Evolutionary conservation across 75 land plant species (phyloP).

Genomic region (Azolla pinnata): DNA sequence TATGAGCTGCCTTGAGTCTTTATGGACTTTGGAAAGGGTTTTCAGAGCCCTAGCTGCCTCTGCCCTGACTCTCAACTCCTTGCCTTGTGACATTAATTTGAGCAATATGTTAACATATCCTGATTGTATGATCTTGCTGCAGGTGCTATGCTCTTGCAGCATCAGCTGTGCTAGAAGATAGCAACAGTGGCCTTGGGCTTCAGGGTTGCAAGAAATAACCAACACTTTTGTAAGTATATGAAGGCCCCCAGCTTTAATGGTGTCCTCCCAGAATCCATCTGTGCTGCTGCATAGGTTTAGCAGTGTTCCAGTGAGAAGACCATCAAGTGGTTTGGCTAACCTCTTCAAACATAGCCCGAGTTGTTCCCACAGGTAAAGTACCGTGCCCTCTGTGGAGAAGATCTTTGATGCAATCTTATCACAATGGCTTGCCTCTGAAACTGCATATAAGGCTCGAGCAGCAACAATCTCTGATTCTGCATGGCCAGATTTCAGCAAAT

Average conservation of each 20-base stretch:
- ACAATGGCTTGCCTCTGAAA: slow-evolving; percentile 28
- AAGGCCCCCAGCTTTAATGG: slow-evolving; percentile 33
- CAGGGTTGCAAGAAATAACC: slow-evolving; percentile 15
- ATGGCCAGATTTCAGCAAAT: slow-evolving; percentile 21
- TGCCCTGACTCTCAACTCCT: slow-evolving; percentile 37
- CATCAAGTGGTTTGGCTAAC: slow-evolving; percentile 22
- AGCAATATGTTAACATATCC: slow-evolving; percentile 25
- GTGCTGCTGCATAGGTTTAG: slow-evolving; percentile 33
- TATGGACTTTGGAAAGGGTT: slow-evolving; percentile 19
- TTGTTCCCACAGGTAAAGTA: slow-evolving; percentile 35
- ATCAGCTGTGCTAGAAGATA: slow-evolving; percentile 37
- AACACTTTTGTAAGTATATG: slow-evolving; percentile 26
- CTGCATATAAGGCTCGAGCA: slow-evolving; percentile 32
- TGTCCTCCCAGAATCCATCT: slow-evolving; percentile 37
- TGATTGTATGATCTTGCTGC: slow-evolving; percentile 17
- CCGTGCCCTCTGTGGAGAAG: slow-evolving; percentile 44
- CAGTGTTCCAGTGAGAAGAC: slow-evolving; percentile 36
- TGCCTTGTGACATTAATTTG: slow-evolving; percentile 20
- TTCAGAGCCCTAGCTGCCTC: slow-evolving; percentile 43
- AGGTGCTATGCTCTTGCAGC: slow-evolving; percentile 20
- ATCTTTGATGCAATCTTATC: slow-evolving; percentile 45
- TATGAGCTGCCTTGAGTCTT: slow-evolving; percentile 26
- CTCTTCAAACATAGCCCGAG: slow-evolving; percentile 19
- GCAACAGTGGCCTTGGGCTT: slow-evolving; percentile 35
- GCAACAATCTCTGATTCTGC: slow-evolving; percentile 38